Conservation (phyloP, 495 filamentous ascomycete genomes). For the Pseudoneurospora amorphoporcata region DNA sequence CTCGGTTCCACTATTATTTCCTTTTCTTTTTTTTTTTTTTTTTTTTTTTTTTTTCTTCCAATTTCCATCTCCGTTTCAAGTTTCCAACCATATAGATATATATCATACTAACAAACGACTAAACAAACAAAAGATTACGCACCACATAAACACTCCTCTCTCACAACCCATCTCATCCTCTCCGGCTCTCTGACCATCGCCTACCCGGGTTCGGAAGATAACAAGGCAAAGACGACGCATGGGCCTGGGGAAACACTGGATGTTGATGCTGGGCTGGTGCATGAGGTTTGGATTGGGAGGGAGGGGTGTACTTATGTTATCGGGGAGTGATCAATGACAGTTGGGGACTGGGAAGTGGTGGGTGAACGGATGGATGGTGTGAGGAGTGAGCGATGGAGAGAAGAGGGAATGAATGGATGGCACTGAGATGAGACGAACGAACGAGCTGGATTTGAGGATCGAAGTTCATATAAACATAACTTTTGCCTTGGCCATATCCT, state of each 20-base stretch:
- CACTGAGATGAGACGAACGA: neutral
- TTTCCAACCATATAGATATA: neutral
- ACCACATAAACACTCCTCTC: conserved; percentile 58
- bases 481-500: neutral
- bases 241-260: conserved; percentile 60
- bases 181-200: conserved; percentile 59
- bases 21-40: neutral
- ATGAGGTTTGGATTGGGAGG: conserved; percentile 77
- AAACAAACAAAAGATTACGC: conserved; percentile 45
- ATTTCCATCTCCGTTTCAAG: neutral
- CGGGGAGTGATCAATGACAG: conserved; percentile 45
- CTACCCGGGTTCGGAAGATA: conserved; percentile 43
- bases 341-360: neutral
- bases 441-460: too few relatives aligned
- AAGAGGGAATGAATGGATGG: too few relatives aligned
- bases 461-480: neutral
- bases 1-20: neutral
- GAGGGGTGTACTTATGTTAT: conserved; percentile 80
- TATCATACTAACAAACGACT: neutral
- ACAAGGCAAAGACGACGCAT: conserved; percentile 54
- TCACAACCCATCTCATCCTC: conserved; percentile 72
- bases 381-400: neutral
- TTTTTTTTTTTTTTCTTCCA: neutral
- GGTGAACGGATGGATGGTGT: neutral
- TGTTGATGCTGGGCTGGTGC: conserved; percentile 57